Evolutionary conservation across 1,284 basidiomycete species (phyloP), one percentile per base, ranked within the genome.

Genomic region (Cutaneotrichosporon arboriforme): DNA sequence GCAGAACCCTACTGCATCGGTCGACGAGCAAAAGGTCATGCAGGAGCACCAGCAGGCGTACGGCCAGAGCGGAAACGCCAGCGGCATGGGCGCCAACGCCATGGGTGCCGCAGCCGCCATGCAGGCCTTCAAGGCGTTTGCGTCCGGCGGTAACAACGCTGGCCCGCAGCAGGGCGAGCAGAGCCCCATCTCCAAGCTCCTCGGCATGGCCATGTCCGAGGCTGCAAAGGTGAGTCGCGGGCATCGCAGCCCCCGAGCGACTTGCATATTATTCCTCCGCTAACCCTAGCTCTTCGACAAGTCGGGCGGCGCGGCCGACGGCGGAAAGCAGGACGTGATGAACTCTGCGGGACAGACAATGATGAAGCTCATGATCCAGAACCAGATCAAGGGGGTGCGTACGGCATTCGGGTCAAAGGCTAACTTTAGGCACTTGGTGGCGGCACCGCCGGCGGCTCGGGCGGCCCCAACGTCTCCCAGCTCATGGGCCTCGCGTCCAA

Each of bases 141-240:
- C 83, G 1, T 80, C 59, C 23, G 54, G 64, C 22, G 63, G 73
- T 9, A 52, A 46, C 9, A 57, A 62, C 14, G 21, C 31, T 40
- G 46, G 22, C 17, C 35, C 21, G 45, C 39, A 53, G 52, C 60
- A 68, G 15, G 70, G 76, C 12, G 73, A 78, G 2, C 77, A 81
- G 26, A 57, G 65, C 53, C 65, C 69, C 56, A 63, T 70, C 57
- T 62, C 61, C 59, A 72, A 88, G 69, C 77, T 93, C 51, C 83
- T 93, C 71, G 84, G 85, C 62, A 73, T 89, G 71, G 89, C 88
- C 12, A 88, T 92, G 87, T 81, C 82, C 0, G 85, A 92, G 68
- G 74, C 73, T 55, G 66, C 68, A 58, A 74, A 73, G 63, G 69
- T 72, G 46, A 46, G 47, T 4, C 20, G 15, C 18, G 7, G 23